Base-by-base conservation (phyloP, 2,329 filamentous ascomycete genomes). In the Neofusicoccum umdonicola region DNA sequence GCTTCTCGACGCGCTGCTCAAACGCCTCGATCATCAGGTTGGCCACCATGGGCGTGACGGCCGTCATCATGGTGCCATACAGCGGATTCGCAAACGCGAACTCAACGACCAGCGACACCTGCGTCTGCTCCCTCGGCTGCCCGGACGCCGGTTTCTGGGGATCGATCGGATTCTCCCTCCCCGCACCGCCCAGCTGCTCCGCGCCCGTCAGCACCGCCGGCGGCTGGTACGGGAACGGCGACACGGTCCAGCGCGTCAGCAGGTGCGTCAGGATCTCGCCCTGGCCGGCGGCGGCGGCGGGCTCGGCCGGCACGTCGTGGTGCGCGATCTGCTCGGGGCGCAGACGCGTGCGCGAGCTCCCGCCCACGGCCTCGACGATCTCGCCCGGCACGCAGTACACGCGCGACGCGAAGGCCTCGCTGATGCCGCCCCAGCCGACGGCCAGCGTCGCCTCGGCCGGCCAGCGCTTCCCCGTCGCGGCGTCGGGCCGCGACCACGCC, bases 1-100 rank as follows among this genome's bases (percentile, higher is more conserved):
- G 74, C 71, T 85, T 81, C 73, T 81, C 82, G 5, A 95, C 93
- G 72, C 91, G 84, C 77, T 87, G 86, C 80, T 97, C 93, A 81
- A 99, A 99, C 0, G 95, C 94, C 76, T 91, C 88, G 69, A 98
- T 90, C 93, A 99, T 97, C 68, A 90, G 83, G 3, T 87, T 88
- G 1, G 92, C 94, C 68, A 97, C 88, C 78, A 91, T 92, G 37
- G 92, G 90, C 68, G 92, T 92, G 27, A 95, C 88, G 39, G 91
- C 89, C 42, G 88, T 85, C 75, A 93, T 95, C 73, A 97, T 82
- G 19, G 90, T 87, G 47, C 88, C 89, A 79, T 97, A 96, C 64
- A 97, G 76, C n/a, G 93, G 92, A 78, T 93, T 98, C 70, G 87
- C 84, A 75, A 99, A 97, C 76, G 89, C 87, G 76, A 93, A 97